phyloP scores from a whole-genome alignment of 345 rosid species.

The Kernera saxatilis region DNA sequence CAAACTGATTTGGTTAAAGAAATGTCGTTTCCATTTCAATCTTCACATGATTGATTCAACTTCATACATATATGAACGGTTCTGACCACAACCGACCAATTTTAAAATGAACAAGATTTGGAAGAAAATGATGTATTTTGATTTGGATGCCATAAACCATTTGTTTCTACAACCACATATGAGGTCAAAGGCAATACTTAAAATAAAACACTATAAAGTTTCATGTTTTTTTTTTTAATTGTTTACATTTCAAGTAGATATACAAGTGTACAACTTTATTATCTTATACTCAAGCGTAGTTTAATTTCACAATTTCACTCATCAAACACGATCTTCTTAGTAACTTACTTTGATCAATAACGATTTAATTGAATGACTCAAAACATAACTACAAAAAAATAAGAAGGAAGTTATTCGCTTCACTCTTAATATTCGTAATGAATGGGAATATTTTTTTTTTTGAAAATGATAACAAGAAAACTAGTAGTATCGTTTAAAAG shows the following conservation, averaged over 20 bases:
- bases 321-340: background rate
- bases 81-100: background rate
- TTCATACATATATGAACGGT: background rate
- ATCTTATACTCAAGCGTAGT: background rate
- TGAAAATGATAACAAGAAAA: slow-evolving; percentile 8
- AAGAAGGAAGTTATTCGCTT: background rate
- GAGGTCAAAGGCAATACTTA: background rate
- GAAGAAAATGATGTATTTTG: background rate
- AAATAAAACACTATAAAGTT: background rate
- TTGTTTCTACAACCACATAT: background rate
- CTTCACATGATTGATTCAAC: background rate
- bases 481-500: background rate
- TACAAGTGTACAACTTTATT: background rate
- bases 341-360: background rate
- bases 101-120: background rate
- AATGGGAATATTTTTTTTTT: slow-evolving; percentile 1
- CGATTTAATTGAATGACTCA: background rate
- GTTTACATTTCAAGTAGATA: background rate
- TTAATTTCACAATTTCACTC: background rate
- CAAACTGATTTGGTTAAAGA: background rate
- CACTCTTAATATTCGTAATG: slow-evolving; percentile 5
- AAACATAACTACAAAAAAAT: background rate
- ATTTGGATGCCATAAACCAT: background rate
- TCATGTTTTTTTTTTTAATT: background rate
- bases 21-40: background rate